Evolutionary conservation across 768 basidiomycete species (phyloP).

Genomic region (Hydnum rufescens): DNA sequence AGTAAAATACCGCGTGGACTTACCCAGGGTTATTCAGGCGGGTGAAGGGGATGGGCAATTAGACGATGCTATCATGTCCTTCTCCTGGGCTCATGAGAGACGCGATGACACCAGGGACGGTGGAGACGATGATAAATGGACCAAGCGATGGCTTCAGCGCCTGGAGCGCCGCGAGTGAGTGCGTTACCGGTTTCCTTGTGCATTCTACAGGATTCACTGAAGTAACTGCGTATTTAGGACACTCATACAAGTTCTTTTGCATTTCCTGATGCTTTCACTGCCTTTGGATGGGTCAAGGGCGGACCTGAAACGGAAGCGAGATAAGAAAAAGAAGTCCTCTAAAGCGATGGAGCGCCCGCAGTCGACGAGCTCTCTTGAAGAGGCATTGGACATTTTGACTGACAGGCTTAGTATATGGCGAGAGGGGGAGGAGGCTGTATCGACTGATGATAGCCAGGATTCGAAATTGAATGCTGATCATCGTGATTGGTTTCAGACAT

Average conservation of each 20-base stretch:
- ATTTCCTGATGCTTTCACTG: conserved; percentile 43
- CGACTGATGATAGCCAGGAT: neutral
- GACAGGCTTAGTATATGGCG: neutral
- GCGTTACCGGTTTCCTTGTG: neutral
- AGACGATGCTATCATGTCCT: conserved; percentile 68
- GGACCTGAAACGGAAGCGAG: conserved; percentile 10
- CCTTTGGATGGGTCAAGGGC: conserved; percentile 19
- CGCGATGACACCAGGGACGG: conserved; percentile 13
- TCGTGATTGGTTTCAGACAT: conserved; percentile 55
- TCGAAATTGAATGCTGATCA: conserved; percentile 5
- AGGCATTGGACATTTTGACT: neutral
- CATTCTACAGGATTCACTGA: neutral
- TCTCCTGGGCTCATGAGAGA: conserved; percentile 42
- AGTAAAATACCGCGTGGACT: conserved; percentile 45
- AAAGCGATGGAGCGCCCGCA: too few species aligned
- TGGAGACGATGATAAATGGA: conserved; percentile 16
- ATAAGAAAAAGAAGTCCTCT: neutral
- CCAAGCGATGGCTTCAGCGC: conserved; percentile 35
- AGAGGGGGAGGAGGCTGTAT: neutral
- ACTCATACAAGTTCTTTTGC: conserved; percentile 55
- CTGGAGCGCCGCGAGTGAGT: conserved; percentile 38
- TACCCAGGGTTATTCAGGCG: conserved; percentile 36
- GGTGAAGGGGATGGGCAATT: conserved; percentile 40
- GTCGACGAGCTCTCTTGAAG: too few species aligned
- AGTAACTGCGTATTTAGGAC: conserved; percentile 25